A percentile compares a stretch with the other conserved stretches of the same genome.
phyloP scores from a whole-genome alignment of 495 filamentous ascomycete genomes.

The Extremus antarcticus region DNA sequence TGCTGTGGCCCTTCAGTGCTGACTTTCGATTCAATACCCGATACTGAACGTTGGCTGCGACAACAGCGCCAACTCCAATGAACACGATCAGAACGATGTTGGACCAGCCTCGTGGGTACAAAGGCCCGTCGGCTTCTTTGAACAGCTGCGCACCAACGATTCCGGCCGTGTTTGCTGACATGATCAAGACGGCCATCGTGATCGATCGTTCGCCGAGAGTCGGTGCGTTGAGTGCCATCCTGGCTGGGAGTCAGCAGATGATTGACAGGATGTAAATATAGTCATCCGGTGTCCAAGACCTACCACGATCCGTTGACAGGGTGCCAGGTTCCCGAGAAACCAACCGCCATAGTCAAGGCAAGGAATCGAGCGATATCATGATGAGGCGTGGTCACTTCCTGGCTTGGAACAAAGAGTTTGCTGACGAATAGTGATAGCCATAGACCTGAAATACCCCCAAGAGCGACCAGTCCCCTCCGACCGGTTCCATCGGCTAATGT shows the following conservation, averaged over 20 bases:
- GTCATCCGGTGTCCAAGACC: too few species aligned
- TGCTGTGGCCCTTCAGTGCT: background rate
- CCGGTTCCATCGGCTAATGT: background rate
- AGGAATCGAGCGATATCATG: conserved; percentile 5
- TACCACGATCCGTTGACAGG: conserved; percentile 3
- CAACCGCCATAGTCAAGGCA: conserved; percentile 3
- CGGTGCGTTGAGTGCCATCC: conserved; percentile 31
- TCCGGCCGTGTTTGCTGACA: conserved; percentile 18
- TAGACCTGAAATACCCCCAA: conserved; percentile 1
- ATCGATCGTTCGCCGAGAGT: conserved; percentile 31
- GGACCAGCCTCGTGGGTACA: conserved; percentile 13
- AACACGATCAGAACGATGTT: conserved; percentile 1
- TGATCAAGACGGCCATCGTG: conserved; percentile 27
- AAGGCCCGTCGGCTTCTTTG: conserved; percentile 13
- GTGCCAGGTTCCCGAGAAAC: conserved; percentile 4
- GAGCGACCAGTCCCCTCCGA: conserved; percentile 1
- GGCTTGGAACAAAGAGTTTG: background rate
- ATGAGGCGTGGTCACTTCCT: background rate
- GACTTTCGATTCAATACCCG: conserved; percentile 3
- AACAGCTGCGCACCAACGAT: conserved; percentile 20
- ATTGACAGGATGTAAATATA: conserved; percentile 30
- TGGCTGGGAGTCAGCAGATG: too few species aligned
- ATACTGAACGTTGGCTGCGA: conserved; percentile 11
- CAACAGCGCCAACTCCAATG: conserved; percentile 1
- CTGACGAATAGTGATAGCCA: conserved; percentile 4